These are phyloP conservation scores for Blastobotrys attinorum DNA, from an alignment of 805 yeast species.

Conservation along the genomic window DNA sequence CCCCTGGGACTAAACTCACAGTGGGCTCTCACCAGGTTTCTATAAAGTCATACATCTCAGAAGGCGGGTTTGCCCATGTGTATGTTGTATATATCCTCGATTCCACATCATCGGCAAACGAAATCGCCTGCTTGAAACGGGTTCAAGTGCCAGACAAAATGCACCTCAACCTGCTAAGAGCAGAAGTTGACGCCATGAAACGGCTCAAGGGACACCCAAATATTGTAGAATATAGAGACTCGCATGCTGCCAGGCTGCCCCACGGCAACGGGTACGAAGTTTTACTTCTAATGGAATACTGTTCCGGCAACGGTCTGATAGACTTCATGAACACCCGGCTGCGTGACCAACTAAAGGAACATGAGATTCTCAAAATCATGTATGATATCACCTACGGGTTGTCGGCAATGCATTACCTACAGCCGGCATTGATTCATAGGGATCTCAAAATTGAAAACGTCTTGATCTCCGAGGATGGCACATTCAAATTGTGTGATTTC, in stretches of 20 bases:
- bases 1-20: constrained; percentile 68
- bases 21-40: constrained; percentile 78
- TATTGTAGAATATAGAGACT: constrained; percentile 86
- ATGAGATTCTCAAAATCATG: constrained; percentile 77
- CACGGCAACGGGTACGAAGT: constrained; percentile 64
- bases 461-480: constrained; percentile 55
- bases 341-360: constrained; percentile 66
- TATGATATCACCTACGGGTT: constrained; percentile 72
- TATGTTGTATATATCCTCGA: constrained; percentile 54
- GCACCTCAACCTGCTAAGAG: constrained; percentile 71
- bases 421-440: constrained; percentile 71
- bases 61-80: constrained; percentile 94
- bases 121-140: constrained; percentile 76
- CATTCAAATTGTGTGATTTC: constrained; percentile 85
- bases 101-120: constrained; percentile 36
- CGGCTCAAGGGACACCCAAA: constrained; percentile 68
- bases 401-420: constrained; percentile 70
- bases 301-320: constrained; percentile 73
- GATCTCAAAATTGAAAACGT: constrained; percentile 95
- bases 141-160: constrained; percentile 92
- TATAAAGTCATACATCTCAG: constrained; percentile 65
- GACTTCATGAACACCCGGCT: constrained; percentile 87
- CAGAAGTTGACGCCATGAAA: constrained; percentile 97
- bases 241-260: constrained; percentile 77
- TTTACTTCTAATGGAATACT: constrained; percentile 83